Evolutionary conservation across 805 yeast species (phyloP), one percentile per base, ranked within the genome.

Genomic region (Hanseniaspora vineae): DNA sequence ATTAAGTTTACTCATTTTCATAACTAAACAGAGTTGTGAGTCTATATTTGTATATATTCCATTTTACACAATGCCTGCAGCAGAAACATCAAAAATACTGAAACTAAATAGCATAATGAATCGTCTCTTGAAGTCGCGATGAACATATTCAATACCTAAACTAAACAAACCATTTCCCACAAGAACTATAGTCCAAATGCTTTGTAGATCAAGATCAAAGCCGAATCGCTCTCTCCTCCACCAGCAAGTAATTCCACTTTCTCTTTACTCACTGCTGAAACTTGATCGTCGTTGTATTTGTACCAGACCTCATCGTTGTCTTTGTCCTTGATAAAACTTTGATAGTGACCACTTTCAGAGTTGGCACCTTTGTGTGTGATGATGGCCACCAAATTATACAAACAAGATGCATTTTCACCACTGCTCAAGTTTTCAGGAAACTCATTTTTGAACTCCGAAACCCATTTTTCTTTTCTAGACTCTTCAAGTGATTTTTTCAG

Each of bases 331-430:
- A 84, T 81, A 67, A 85, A 92, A 31, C 90, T 80, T 67, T 89
- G 97, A 66, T 92, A 92, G 66, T 92, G 99, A 15, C 99, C 99
- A 31, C 96, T 83, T 63, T 92, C 97, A 0, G 97, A 96, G 42
- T 89, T 80, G 8, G 96, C 80, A 45, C 99, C 99, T 59, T 82
- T 84, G 67, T 92, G 99, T 1, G 97, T 87, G 50, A 92, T 78
- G 20, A 92, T 77, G 1, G 95, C 87, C 37, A 71, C 69, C 54
- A 92, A 75, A 54, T 87, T 88, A 60, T 92, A 92, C 37, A 92
- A 76, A 1, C 92, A 86, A 0, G 94, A 80, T 6, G 95, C 90
- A 59, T 90, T 88, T 58, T 84, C 87, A 17, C 89, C 85, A 9
- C 63, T 61, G 40, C 61, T 60, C 49, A 75, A 66, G 47, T 72